phyloP scores from a whole-genome alignment of 2,329 filamentous ascomycete species.

The Cyclaneusma minus region DNA sequence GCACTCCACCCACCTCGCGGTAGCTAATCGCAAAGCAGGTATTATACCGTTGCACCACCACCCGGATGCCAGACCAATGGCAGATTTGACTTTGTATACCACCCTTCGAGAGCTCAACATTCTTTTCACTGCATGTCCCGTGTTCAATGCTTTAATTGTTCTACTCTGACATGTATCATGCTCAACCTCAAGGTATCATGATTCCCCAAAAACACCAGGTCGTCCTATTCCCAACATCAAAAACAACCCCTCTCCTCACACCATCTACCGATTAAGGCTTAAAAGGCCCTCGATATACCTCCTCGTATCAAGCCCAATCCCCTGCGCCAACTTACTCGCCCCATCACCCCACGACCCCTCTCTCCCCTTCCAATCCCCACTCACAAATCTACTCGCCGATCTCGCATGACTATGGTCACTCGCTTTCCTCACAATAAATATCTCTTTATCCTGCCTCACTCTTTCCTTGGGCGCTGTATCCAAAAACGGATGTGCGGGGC shows the following conservation, averaged over 20 bases:
- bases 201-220: no score
- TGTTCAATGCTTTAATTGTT: no score
- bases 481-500: constrained; percentile 15
- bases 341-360: constrained; percentile 33
- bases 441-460: constrained; percentile 31
- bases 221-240: no score
- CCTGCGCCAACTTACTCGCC: constrained; percentile 47
- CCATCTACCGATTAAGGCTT: constrained; percentile 27
- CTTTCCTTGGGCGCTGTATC: constrained; percentile 3
- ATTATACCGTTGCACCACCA: no score
- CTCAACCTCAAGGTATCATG: no score
- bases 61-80: no score
- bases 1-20: no score
- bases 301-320: constrained; percentile 63
- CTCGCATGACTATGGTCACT: constrained; percentile 30
- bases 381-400: constrained; percentile 7
- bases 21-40: no score
- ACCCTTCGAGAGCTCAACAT: no score
- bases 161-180: no score
- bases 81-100: no score
- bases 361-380: constrained; percentile 17
- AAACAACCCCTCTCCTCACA: background rate
- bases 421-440: constrained; percentile 43
- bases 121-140: no score
- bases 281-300: constrained; percentile 60